Evolutionary conservation across 1,284 basidiomycete species (phyloP), one percentile per base, ranked within the genome.

Genomic region (Pholiota adiposa): DNA sequence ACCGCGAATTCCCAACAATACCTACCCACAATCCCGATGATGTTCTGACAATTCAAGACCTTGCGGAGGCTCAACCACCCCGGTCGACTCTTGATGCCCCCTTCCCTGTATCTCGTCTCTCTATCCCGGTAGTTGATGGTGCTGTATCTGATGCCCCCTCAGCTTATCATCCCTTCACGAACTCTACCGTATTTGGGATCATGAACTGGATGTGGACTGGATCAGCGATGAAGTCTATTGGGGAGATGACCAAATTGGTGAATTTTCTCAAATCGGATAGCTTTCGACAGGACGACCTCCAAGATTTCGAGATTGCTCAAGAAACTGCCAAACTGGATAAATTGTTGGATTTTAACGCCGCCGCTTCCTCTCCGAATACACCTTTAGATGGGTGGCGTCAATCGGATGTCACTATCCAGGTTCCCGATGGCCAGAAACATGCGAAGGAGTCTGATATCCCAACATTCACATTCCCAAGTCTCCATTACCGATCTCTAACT

Each of bases 161-260:
- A 1, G n/a, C n/a, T n/a, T 33, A 54, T 31, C 46, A 33, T 33
- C 53, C 65, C 0, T 69, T 68, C 36, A 1, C 4, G n/a, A 70
- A 70, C 41, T 59, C 56, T 1, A 64, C 64, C 6, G 48, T 59
- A 4, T 63, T 60, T 54, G 63, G 64, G 3, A 31, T 71, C 4
- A 66, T 69, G 61, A 62, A 67, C 18, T 71, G 69, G 69, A 62
- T 65, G 62, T 70, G 65, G 67, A 62, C 60, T 1, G 65, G 67
- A 0, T 63, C 64, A 1, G 44, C 43, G 3, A 50, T 52, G 46
- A 71, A 71, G 51, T 68, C 66, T 1, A 50, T 65, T 2, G 50
- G 18, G 2, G 66, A 70, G 43, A 40, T 65, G 8, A 54, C 25
- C 14, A 29, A 44, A 9, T 40, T 52, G 8, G 12, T 52, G 7